Base-by-base conservation (phyloP, 2,329 filamentous ascomycete genomes). In the Dothistroma septosporum region DNA sequence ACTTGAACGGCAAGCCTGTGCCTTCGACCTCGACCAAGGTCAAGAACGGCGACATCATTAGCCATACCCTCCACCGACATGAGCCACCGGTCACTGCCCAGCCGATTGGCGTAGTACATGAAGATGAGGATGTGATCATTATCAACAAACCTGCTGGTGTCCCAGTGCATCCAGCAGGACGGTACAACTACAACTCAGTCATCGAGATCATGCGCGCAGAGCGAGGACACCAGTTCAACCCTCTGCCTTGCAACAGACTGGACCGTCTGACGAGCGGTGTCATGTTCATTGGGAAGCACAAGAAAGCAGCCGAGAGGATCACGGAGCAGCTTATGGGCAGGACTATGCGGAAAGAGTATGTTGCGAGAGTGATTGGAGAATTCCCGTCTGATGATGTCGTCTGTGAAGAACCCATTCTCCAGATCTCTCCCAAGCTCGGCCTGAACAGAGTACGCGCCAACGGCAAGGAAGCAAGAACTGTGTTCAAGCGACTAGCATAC, bases 71-170 rank as follows among this genome's bases (percentile, higher is more conserved):
- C 62, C 94, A 99, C 75, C 89, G 94, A 14, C 94, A 99, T 74
- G 94, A 99, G 76, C 94, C 94, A 1, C 94, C 94, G 0, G 91
- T 97, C 33, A 92, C 91, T 1, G 87, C 86, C 16, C 85, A 90
- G 47, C 85, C 90, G 0, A 88, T 99, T 54, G 85, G 84, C 16
- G 83, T 97, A 50, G 86, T 99, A 44, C 89, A 96, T 76, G 94
- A 99, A 76, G 91, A 96, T 68, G 85, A 95, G 50, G 89, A 92
- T 67, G 88, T 99, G 80, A 89, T 99, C 61, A 92, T 97, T 63
- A 96, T 99, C 74, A 92, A 97, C 78, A 99, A 99, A 76, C 94
- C 94, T 0, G 89, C 93, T 0, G 94, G 94, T 7, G 87, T 99
- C 46, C 94, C 94, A 0, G 94, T 99, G 0, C 94, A 99, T 75